These are phyloP conservation scores for Ceratobasidium sp. DNA, from an alignment of 1,284 basidiomycete species.

Conservation along the genomic window DNA sequence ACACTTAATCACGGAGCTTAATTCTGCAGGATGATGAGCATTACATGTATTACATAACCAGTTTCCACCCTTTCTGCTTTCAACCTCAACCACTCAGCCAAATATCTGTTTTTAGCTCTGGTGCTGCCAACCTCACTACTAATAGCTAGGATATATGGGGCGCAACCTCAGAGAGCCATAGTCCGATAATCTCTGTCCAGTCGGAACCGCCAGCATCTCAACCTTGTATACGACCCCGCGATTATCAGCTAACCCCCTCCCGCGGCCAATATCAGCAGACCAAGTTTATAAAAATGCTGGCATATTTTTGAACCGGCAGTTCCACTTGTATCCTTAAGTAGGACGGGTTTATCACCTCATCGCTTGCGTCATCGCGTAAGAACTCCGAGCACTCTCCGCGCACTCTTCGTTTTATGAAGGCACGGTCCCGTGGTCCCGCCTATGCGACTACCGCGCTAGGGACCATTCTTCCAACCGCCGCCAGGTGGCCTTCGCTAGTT, in stretches of 20 bases:
- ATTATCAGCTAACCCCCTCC: background rate
- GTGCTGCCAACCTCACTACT: no score
- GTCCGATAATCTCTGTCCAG: background rate
- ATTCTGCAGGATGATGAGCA: no score
- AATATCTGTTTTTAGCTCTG: no score
- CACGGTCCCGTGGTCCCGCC: background rate
- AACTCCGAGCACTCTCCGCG: constrained; percentile 29
- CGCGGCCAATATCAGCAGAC: no score
- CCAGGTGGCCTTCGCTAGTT: background rate
- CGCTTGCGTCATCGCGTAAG: background rate
- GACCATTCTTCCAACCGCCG: background rate
- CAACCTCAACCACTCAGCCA: no score
- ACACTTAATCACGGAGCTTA: no score
- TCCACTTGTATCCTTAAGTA: background rate
- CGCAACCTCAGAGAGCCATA: no score
- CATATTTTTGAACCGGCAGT: background rate
- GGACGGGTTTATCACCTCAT: background rate
- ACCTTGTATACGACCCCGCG: background rate
- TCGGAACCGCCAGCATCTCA: background rate
- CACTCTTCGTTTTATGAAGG: background rate
- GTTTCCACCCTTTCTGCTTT: background rate
- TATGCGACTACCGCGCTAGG: background rate
- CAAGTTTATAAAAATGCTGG: background rate
- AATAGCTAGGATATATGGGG: no score
- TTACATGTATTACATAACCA: background rate